Percentiles rank a stretch among this genome's conserved stretches.
Evolutionary conservation across 2,329 filamentous ascomycete species (phyloP).

Genomic region (Fusarium liriodendri): DNA sequence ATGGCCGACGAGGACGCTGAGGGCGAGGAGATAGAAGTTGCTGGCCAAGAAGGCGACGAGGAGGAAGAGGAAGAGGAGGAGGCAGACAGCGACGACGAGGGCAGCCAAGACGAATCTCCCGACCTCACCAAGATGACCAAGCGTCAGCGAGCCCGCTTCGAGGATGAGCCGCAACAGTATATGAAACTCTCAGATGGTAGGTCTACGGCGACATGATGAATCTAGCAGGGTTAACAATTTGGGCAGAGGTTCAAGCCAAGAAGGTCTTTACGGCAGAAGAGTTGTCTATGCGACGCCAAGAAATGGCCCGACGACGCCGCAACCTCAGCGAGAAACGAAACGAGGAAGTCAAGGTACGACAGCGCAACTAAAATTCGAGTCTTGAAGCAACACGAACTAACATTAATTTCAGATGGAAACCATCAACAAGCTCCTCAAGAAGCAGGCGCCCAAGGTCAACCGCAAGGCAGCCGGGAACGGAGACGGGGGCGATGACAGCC

Average conservation of each 20-base stretch:
- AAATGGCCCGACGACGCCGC: conserved; percentile 70
- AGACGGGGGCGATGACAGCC: conserved; percentile 57
- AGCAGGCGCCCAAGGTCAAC: conserved; percentile 82
- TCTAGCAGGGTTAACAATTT: conserved; percentile 14
- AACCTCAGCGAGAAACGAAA: conserved; percentile 74
- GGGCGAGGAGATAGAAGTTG: conserved; percentile 57
- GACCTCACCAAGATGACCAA: conserved; percentile 71
- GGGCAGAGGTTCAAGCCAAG: conserved; percentile 71
- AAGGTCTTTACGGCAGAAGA: conserved; percentile 72
- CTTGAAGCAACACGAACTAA: conserved; percentile 17
- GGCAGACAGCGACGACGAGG: conserved; percentile 57
- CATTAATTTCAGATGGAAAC: conserved; percentile 77
- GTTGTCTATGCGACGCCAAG: conserved; percentile 69
- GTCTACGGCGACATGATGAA: conserved; percentile 31
- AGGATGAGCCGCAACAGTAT: conserved; percentile 64
- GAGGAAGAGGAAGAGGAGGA: conserved; percentile 57
- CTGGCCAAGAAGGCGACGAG: conserved; percentile 55
- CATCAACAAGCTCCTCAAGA: conserved; percentile 89
- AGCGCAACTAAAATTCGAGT: not conserved
- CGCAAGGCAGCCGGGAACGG: conserved; percentile 57
- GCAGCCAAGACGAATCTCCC: conserved; percentile 62
- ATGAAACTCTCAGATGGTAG: conserved; percentile 71
- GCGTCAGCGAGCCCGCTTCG: conserved; percentile 69
- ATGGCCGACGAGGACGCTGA: conserved; percentile 62
- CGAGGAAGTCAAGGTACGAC: conserved; percentile 70